These are phyloP conservation scores for Vachellia collinsii DNA, from an alignment of 306 rosid species.

Conservation along the genomic window DNA sequence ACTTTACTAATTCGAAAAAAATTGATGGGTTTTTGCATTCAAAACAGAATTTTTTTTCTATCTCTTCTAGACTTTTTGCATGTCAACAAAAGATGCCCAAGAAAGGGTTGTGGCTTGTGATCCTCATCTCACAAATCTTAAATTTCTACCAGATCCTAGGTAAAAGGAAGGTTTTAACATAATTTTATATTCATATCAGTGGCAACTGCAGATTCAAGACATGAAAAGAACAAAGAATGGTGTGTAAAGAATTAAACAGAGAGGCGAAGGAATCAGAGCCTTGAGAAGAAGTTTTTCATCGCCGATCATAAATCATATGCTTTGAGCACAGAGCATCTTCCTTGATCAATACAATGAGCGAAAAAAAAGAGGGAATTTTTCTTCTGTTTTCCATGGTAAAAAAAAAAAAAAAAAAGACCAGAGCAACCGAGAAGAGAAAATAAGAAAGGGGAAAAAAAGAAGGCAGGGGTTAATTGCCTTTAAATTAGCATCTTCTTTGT, in stretches of 20 bases:
- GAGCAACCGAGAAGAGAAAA: not conserved
- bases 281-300: not conserved
- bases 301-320: conserved; percentile 27
- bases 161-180: not conserved
- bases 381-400: conserved; percentile 25
- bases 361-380: not conserved
- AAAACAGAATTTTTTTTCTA: conserved; percentile 10
- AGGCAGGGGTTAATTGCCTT: conserved; percentile 29
- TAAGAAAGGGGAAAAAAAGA: not conserved
- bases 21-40: conserved; percentile 1
- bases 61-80: conserved; percentile 4
- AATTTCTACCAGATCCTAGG: not conserved
- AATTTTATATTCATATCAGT: not conserved
- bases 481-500: conserved; percentile 41
- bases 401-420: conserved; percentile 22
- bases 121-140: not conserved
- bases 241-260: not conserved
- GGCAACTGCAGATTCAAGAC: not conserved
- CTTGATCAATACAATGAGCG: not conserved
- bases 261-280: not conserved
- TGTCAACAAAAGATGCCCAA: conserved; percentile 26
- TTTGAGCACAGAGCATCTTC: conserved; percentile 34
- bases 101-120: not conserved
- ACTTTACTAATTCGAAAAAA: not conserved
- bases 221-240: not conserved